phyloP scores from a whole-genome alignment of 257 asterid genomes.

The Forsythia viridissima region DNA sequence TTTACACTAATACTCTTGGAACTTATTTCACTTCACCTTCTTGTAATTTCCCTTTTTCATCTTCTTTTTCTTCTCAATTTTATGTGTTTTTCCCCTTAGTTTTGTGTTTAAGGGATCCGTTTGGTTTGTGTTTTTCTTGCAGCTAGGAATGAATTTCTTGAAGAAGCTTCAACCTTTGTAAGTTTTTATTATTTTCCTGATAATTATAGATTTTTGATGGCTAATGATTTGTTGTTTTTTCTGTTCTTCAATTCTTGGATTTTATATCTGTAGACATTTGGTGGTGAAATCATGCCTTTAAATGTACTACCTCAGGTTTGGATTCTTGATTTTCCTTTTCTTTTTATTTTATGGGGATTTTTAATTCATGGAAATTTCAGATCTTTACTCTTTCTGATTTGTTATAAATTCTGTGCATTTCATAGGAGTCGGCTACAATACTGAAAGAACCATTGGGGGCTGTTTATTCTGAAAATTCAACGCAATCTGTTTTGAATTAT shows the following conservation, averaged over 20 bases:
- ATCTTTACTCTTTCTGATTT: slow-evolving; percentile 24
- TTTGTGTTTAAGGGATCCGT: background rate
- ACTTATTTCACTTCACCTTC: slow-evolving; percentile 50
- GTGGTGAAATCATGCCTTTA: slow-evolving; percentile 73
- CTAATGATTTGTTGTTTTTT: background rate
- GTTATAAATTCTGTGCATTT: slow-evolving; percentile 12
- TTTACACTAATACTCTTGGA: slow-evolving; percentile 63
- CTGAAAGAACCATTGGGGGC: slow-evolving; percentile 57
- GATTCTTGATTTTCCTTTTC: slow-evolving; percentile 17
- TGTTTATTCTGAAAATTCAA: slow-evolving; percentile 42
- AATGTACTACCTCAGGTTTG: slow-evolving; percentile 75
- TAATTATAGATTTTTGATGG: background rate
- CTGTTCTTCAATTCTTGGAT: slow-evolving; percentile 18
- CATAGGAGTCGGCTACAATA: slow-evolving; percentile 51
- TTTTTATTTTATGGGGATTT: background rate
- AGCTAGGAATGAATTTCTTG: slow-evolving; percentile 64
- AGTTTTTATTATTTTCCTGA: slow-evolving; percentile 29
- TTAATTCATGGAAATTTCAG: background rate
- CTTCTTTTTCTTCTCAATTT: background rate
- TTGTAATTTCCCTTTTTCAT: slow-evolving; percentile 39
- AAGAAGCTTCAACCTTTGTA: slow-evolving; percentile 74
- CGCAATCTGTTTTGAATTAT: slow-evolving; percentile 25
- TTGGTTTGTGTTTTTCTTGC: slow-evolving; percentile 23
- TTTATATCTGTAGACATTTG: slow-evolving; percentile 51
- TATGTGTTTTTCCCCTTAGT: background rate